Conservation (phyloP, 2,329 filamentous ascomycete species). For the Neonectria punicea region DNA sequence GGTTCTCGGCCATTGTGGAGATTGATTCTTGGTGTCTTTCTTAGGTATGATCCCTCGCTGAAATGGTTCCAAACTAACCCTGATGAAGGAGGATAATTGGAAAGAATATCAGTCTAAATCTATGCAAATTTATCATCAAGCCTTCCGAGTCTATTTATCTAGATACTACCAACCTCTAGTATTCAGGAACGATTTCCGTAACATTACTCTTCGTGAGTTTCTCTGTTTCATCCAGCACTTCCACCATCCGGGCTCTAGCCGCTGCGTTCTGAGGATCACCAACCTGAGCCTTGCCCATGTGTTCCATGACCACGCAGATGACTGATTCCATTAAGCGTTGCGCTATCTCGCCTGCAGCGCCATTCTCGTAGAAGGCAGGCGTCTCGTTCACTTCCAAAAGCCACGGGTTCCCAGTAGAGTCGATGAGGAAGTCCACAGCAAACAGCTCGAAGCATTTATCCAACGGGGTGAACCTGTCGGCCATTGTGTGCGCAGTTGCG, state of each 20-base stretch:
- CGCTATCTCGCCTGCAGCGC: constrained; percentile 47
- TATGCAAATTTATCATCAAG: background rate
- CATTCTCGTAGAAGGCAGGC: constrained; percentile 51
- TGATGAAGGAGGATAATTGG: too few species aligned
- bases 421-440: constrained; percentile 50
- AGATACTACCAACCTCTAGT: constrained; percentile 39
- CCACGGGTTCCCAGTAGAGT: constrained; percentile 47
- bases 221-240: constrained; percentile 35
- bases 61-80: too few species aligned
- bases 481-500: constrained; percentile 51
- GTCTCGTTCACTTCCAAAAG: constrained; percentile 53
- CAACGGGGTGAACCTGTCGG: constrained; percentile 50
- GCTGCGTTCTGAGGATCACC: background rate
- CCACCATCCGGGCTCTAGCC: constrained; percentile 24
- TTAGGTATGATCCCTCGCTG: too few species aligned
- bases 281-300: constrained; percentile 40
- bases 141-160: constrained; percentile 23
- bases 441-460: constrained; percentile 53
- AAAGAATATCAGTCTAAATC: background rate
- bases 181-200: constrained; percentile 34
- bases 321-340: constrained; percentile 50
- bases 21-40: too few species aligned
- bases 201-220: constrained; percentile 39
- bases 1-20: too few species aligned
- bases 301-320: constrained; percentile 47